These are phyloP conservation scores for Fusarium continuum DNA, from an alignment of 2,329 filamentous ascomycete genomes.

Conservation along the genomic window DNA sequence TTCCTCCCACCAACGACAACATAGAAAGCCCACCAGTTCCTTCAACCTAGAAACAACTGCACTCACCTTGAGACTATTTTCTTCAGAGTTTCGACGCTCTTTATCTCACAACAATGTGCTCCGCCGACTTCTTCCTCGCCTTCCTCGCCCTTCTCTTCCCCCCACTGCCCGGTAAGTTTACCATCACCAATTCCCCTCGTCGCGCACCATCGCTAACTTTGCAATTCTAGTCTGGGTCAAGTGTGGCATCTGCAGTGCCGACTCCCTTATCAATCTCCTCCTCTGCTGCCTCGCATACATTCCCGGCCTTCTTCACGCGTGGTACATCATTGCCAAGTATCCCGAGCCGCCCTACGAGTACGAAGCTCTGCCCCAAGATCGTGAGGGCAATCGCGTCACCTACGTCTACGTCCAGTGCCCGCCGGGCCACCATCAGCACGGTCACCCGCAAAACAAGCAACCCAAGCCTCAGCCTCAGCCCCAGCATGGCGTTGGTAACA, in stretches of 20 bases:
- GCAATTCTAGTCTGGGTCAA: constrained; percentile 86
- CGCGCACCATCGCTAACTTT: constrained; percentile 19
- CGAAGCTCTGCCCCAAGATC: constrained; percentile 68
- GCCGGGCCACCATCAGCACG: constrained; percentile 48
- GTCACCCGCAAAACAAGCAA: constrained; percentile 31
- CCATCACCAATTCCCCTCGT: constrained; percentile 1
- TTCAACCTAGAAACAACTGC: background rate
- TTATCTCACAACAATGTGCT: constrained; percentile 58
- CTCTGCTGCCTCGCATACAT: constrained; percentile 83
- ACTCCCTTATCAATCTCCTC: constrained; percentile 94
- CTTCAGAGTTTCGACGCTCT: background rate
- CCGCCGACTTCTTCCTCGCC: constrained; percentile 69
- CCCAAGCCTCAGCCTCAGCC: constrained; percentile 44
- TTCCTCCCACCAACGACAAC: constrained; percentile 12
- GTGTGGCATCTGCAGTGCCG: constrained; percentile 88
- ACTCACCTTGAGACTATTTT: background rate
- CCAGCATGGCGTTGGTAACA: constrained; percentile 42
- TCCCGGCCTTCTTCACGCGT: constrained; percentile 90
- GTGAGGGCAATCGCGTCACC: constrained; percentile 68
- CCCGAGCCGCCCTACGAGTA: constrained; percentile 81
- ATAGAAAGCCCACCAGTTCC: constrained; percentile 11
- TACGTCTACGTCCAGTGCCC: constrained; percentile 78
- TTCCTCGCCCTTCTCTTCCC: constrained; percentile 72
- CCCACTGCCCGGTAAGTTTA: constrained; percentile 67
- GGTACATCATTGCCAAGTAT: constrained; percentile 96